Percentiles rank a stretch among this genome's conserved stretches.
Evolutionary conservation across 2,329 filamentous ascomycete genomes (phyloP).

Genomic region (Fusarium oxysporum): DNA sequence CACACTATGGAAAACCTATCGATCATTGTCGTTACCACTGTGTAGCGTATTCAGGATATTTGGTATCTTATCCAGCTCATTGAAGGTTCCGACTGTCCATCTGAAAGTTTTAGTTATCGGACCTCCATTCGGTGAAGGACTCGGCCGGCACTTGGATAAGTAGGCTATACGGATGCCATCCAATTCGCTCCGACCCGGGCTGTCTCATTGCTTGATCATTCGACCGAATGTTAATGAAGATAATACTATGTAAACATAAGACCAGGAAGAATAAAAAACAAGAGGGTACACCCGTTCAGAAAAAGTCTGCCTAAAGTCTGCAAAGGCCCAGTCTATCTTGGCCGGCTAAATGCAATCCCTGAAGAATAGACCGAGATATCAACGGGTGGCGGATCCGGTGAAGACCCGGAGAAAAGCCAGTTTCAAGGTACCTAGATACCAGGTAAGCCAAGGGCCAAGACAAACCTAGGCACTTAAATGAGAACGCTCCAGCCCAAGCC

Average conservation of each 20-base stretch:
- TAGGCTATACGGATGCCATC: constrained; percentile 1
- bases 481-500: constrained; percentile 38
- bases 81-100: background rate
- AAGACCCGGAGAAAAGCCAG: constrained; percentile 32
- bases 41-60: background rate
- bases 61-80: background rate
- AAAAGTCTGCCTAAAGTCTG: constrained; percentile 29
- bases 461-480: constrained; percentile 1
- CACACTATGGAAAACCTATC: constrained; percentile 1
- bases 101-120: background rate
- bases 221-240: constrained; percentile 2
- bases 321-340: constrained; percentile 27
- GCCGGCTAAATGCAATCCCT: constrained; percentile 42
- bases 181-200: constrained; percentile 4
- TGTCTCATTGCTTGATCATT: constrained; percentile 13
- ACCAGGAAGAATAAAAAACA: background rate
- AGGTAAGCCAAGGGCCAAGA: constrained; percentile 26
- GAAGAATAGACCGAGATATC: constrained; percentile 42
- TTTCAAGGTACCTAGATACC: background rate
- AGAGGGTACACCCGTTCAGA: background rate
- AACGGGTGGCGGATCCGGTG: constrained; percentile 41
- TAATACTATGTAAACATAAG: background rate
- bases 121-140: constrained; percentile 12
- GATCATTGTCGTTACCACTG: constrained; percentile 10
- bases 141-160: constrained; percentile 12